Percentiles rank a stretch among this genome's conserved stretches.
These are phyloP conservation scores for Teunomyces aglyptinius DNA, from an alignment of 805 yeast genomes.

Conservation along the genomic window DNA sequence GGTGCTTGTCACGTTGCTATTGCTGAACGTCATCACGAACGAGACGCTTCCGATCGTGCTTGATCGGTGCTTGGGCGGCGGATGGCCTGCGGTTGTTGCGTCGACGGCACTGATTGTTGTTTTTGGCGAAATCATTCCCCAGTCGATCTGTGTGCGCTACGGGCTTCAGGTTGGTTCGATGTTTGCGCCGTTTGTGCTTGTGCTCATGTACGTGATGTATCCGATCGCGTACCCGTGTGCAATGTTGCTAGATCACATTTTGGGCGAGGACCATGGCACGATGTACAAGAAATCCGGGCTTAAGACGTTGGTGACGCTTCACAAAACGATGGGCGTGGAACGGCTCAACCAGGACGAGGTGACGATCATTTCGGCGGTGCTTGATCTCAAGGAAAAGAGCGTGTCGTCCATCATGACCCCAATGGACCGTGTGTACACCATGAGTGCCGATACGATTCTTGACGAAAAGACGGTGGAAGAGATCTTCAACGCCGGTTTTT, in stretches of 20 bases:
- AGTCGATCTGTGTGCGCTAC: conserved; percentile 86
- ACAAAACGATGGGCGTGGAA: conserved; percentile 93
- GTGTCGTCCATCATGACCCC: conserved; percentile 93
- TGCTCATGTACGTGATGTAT: conserved; percentile 83
- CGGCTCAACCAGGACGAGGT: conserved; percentile 92
- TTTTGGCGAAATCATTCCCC: conserved; percentile 97
- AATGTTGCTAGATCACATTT: conserved; percentile 66
- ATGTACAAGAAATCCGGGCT: conserved; percentile 89
- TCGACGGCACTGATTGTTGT: conserved; percentile 92
- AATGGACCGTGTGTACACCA: conserved; percentile 80
- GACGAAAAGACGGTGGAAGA: conserved; percentile 85
- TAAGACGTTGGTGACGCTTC: conserved; percentile 89
- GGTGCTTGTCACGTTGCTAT: conserved; percentile 85
- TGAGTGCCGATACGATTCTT: conserved; percentile 77
- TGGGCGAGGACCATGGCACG: conserved; percentile 97
- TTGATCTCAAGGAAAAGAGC: conserved; percentile 88
- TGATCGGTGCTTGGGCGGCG: conserved; percentile 93
- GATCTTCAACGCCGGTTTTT: conserved; percentile 90
- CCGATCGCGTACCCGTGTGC: conserved; percentile 94
- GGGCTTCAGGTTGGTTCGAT: conserved; percentile 90
- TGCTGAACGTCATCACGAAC: conserved; percentile 88
- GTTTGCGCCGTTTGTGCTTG: conserved; percentile 83
- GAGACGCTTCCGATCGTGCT: conserved; percentile 92
- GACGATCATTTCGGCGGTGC: conserved; percentile 89
- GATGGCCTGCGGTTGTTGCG: conserved; percentile 92